These are phyloP conservation scores for Candida palmyrensis DNA, from an alignment of 805 yeast genomes.

Conservation along the genomic window DNA sequence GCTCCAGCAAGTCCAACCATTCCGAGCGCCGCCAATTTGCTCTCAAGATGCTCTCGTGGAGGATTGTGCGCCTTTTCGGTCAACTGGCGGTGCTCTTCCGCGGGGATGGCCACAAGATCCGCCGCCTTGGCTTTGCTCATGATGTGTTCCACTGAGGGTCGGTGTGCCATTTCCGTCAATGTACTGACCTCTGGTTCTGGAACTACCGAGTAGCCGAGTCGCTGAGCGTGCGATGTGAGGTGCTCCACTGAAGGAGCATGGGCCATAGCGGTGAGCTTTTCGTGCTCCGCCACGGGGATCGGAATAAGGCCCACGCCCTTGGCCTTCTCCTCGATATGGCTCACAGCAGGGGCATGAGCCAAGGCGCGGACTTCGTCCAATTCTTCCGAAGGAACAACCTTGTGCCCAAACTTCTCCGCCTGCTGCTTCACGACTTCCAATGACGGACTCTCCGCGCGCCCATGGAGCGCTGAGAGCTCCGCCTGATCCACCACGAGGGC, in stretches of 20 bases:
- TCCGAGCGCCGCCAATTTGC: constrained; percentile 13
- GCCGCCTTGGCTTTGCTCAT: constrained; percentile 13
- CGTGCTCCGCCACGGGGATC: constrained; percentile 8
- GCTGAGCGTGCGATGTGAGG: constrained; percentile 16
- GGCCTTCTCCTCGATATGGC: constrained; percentile 13
- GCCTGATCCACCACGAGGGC: constrained; percentile 12
- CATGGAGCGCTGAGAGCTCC: no score
- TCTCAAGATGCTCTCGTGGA: constrained; percentile 13
- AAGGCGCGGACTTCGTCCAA: constrained; percentile 8
- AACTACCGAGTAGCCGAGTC: constrained; percentile 19
- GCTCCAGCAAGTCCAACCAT: constrained; percentile 11
- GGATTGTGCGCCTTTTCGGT: constrained; percentile 13
- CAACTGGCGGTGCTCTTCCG: constrained; percentile 9
- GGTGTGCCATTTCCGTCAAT: constrained; percentile 17
- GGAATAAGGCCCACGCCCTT: constrained; percentile 8
- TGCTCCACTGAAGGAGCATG: constrained; percentile 20
- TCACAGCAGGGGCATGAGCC: constrained; percentile 17
- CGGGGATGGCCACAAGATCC: constrained; percentile 9
- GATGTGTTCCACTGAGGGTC: constrained; percentile 21
- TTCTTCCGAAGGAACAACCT: constrained; percentile 11
- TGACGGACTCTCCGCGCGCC: constrained; percentile 25
- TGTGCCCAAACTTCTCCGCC: constrained; percentile 14
- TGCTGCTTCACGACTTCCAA: constrained; percentile 21
- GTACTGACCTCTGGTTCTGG: constrained; percentile 25
- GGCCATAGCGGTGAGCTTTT: constrained; percentile 11